These are phyloP conservation scores for Bathelium albidoporum DNA, from an alignment of 495 filamentous ascomycete species.

Conservation along the genomic window DNA sequence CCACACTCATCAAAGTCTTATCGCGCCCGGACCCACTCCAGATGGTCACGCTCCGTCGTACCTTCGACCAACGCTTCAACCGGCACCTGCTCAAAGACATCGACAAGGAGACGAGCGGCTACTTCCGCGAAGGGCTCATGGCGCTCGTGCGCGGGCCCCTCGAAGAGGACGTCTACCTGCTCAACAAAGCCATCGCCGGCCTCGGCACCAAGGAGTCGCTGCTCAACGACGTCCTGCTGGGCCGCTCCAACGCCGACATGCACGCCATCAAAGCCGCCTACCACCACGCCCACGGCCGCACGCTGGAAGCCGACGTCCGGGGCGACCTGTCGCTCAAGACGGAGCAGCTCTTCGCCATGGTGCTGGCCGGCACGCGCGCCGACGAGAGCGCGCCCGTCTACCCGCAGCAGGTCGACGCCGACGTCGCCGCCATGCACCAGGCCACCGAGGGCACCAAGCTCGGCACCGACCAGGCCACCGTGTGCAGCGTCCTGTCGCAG, in stretches of 20 bases:
- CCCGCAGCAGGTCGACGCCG: constrained; percentile 57
- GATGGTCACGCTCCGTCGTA: constrained; percentile 54
- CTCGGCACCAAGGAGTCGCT: constrained; percentile 76
- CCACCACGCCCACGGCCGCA: constrained; percentile 46
- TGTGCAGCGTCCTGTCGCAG: constrained; percentile 63
- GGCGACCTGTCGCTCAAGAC: constrained; percentile 79
- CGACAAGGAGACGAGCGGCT: constrained; percentile 60
- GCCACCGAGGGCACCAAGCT: constrained; percentile 55
- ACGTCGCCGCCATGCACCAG: constrained; percentile 60
- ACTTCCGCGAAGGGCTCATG: constrained; percentile 60
- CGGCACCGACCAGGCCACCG: constrained; percentile 64
- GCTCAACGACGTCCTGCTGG: constrained; percentile 76
- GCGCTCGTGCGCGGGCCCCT: constrained; percentile 69
- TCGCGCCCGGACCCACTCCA: constrained; percentile 60
- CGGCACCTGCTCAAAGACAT: constrained; percentile 65
- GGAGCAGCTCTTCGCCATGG: constrained; percentile 64
- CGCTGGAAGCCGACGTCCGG: constrained; percentile 58
- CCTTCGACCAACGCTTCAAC: constrained; percentile 50
- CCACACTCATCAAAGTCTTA: constrained; percentile 55
- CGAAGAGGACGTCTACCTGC: constrained; percentile 52
- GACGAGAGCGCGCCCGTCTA: constrained; percentile 67
- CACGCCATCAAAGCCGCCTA: constrained; percentile 71
- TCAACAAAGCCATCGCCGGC: constrained; percentile 60
- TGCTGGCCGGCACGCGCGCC: constrained; percentile 56
- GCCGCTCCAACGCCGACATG: constrained; percentile 75